Conservation (phyloP, 2,329 filamentous ascomycete species). For the Onygena corvina region DNA sequence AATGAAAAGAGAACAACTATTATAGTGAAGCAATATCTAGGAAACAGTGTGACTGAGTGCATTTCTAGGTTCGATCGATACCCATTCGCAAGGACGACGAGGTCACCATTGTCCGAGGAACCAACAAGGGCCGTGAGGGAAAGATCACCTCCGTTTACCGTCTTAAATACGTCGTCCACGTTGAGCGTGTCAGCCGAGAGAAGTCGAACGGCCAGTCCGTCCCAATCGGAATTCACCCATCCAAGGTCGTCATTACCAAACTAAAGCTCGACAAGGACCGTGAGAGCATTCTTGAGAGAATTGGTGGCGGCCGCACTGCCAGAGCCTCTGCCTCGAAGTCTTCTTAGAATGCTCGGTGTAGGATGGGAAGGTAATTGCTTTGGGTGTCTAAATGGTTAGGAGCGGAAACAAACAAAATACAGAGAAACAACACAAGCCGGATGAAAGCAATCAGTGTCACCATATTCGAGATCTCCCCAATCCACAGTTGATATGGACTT, state of each 20-base stretch:
- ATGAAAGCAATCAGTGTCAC: slow-evolving; percentile 1
- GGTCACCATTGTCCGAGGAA: slow-evolving; percentile 81
- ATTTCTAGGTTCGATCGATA: slow-evolving; percentile 70
- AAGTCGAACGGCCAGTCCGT: slow-evolving; percentile 96
- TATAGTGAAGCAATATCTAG: not conserved
- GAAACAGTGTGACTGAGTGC: not conserved
- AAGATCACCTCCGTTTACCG: slow-evolving; percentile 97
- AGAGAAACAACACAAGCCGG: not conserved
- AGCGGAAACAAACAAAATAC: not conserved
- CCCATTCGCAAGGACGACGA: slow-evolving; percentile 97
- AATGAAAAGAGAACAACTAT: not conserved
- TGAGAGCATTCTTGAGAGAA: slow-evolving; percentile 38
- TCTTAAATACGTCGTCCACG: slow-evolving; percentile 93
- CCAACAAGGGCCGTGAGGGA: slow-evolving; percentile 96
- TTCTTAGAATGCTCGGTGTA: not conserved
- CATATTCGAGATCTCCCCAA: not conserved
- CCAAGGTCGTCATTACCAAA: slow-evolving; percentile 97
- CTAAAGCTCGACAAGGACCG: slow-evolving; percentile 65
- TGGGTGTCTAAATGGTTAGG: slow-evolving; percentile 5
- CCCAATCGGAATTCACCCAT: slow-evolving; percentile 85
- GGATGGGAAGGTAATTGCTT: not conserved
- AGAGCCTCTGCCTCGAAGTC: slow-evolving; percentile 10
- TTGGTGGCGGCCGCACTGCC: slow-evolving; percentile 37
- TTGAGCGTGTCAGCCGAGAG: slow-evolving; percentile 93
- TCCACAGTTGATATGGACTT: not conserved